phyloP scores from a whole-genome alignment of 805 yeast species.

The Saccharomycopsis fodiens region DNA sequence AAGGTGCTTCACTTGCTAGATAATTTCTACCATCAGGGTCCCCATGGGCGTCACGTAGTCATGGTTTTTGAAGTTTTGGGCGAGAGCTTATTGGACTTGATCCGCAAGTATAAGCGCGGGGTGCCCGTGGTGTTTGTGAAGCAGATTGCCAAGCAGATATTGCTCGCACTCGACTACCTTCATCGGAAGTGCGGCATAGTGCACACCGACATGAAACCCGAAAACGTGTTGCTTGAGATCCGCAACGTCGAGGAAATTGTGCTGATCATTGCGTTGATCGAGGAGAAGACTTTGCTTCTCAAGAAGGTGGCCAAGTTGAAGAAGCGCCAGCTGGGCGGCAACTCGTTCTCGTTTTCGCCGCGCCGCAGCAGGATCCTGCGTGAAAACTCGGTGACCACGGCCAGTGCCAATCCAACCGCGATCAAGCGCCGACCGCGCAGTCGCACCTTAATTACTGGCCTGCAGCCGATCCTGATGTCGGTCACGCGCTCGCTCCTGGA shows the following conservation, averaged over 20 bases:
- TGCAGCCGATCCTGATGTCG: conserved; percentile 91
- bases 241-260: conserved; percentile 47
- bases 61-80: conserved; percentile 64
- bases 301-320: conserved; percentile 23
- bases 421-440: conserved; percentile 7
- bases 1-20: conserved; percentile 48
- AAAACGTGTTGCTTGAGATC: conserved; percentile 52
- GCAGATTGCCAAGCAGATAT: conserved; percentile 48
- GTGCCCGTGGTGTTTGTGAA: conserved; percentile 47
- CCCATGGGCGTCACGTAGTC: conserved; percentile 57
- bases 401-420: no score
- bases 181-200: conserved; percentile 58
- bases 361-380: neutral
- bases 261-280: conserved; percentile 30
- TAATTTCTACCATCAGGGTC: conserved; percentile 49
- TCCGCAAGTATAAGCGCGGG: conserved; percentile 41
- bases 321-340: neutral
- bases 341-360: neutral
- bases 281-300: conserved; percentile 12
- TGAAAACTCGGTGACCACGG: neutral
- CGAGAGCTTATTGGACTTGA: conserved; percentile 46
- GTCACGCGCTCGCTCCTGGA: conserved; percentile 32
- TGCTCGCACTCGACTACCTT: conserved; percentile 48
- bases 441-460: conserved; percentile 60
- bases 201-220: conserved; percentile 74